Conservation (phyloP, 768 basidiomycete genomes). For the Termitomyces heimii region DNA sequence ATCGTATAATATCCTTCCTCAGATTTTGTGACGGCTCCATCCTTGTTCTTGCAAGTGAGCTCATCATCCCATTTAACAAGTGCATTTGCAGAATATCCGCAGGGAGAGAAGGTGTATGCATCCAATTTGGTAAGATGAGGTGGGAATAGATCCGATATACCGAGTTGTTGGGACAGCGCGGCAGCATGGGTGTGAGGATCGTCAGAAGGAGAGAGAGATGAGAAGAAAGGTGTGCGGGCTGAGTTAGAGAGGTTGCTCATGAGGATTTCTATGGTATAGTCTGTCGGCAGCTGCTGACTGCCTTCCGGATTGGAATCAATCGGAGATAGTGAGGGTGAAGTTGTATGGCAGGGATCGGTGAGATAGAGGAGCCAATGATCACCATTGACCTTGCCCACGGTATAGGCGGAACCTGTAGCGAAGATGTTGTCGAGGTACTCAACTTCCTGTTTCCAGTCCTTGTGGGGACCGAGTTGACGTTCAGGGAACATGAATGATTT, state of each 20-base stretch:
- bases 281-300: conserved; percentile 34
- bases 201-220: conserved; percentile 26
- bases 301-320: conserved; percentile 5
- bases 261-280: conserved; percentile 96
- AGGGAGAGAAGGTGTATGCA: conserved; percentile 90
- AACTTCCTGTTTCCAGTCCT: conserved; percentile 92
- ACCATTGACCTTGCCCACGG: conserved; percentile 95
- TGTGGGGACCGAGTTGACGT: conserved; percentile 86
- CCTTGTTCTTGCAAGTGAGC: not conserved
- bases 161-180: conserved; percentile 61
- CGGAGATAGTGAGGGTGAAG: conserved; percentile 1
- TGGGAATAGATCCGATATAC: conserved; percentile 82
- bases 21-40: not conserved
- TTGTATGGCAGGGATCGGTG: conserved; percentile 47
- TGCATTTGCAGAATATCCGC: conserved; percentile 95
- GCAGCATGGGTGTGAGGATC: conserved; percentile 42
- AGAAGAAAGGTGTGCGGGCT: conserved; percentile 77
- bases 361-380: conserved; percentile 99
- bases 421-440: conserved; percentile 89
- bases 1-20: conserved; percentile 95
- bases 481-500: conserved; percentile 99
- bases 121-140: conserved; percentile 76
- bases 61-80: conserved; percentile 61
- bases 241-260: conserved; percentile 85
- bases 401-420: conserved; percentile 86